Base-by-base conservation (phyloP, 495 filamentous ascomycete species). In the Penicillium cosmopolitanum region DNA sequence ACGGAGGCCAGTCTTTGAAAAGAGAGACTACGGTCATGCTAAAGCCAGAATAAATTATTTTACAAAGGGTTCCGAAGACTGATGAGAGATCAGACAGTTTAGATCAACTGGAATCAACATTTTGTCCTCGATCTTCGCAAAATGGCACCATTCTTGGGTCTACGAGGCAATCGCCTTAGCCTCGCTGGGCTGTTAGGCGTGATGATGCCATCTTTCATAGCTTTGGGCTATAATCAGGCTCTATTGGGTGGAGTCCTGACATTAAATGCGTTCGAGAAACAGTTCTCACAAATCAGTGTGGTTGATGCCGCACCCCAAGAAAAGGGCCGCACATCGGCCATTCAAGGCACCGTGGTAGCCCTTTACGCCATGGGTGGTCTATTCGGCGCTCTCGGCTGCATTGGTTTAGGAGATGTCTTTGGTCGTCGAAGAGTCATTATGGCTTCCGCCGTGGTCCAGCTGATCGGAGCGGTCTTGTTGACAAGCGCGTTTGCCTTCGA, bases 221-320 rank as follows among this genome's bases (percentile, higher is more conserved):
- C 76, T 8, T 73, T 80, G 54, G 78, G 78, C 15, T 82, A 79
- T 63, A 78, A 80, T 44, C 69, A 78, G 28, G 70, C 74, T 8
- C 66, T 71, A 38, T 54, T 77, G 35, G 72, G 75, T 23, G 70
- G 73, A 60, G 28, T 71, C 44, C 51, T 70, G 18, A 64, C 67
- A 2, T 23, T 68, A 36, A 33, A 57, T 8, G 61, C 56, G 28
- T 82, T 76, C 59, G 64, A 72, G 9, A 57, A 60, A 33, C 74
- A 76, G 46, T 82, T 81, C 53, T 77, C 74, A 1, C 52, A 73
- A 43, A 77, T 82, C 60, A 73, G 81, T 50, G 79, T 57, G 42
- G 54, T 13, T 42, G 11, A 57, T 44, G 56, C 60, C 2, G 31
- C 16, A 71, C 12, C 63, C 66, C 4, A 61, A 68, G 63, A 73